Conservation (phyloP, 2,329 filamentous ascomycete species). For the Claviceps paspali region DNA sequence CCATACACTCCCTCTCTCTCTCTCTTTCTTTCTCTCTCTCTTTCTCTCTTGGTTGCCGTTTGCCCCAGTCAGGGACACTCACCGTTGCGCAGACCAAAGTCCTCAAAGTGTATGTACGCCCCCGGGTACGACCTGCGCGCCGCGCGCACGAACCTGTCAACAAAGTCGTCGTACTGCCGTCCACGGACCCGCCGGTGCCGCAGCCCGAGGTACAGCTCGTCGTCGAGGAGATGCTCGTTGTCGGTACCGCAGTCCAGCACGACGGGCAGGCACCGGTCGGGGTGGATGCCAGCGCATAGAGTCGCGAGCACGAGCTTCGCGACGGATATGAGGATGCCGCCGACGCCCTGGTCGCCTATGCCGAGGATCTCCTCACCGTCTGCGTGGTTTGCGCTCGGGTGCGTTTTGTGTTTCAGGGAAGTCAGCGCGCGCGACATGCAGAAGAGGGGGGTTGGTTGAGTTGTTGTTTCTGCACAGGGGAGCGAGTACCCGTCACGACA, state of each 20-base stretch:
- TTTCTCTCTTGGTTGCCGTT: too few species aligned
- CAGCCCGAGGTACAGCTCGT: slow-evolving; percentile 68
- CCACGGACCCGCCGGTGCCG: slow-evolving; percentile 51
- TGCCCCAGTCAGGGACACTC: slow-evolving; percentile 7
- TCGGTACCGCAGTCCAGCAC: slow-evolving; percentile 78
- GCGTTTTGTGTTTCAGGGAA: neutral
- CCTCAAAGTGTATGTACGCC: slow-evolving; percentile 81
- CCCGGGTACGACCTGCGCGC: slow-evolving; percentile 57
- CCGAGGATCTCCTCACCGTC: slow-evolving; percentile 62
- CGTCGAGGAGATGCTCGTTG: slow-evolving; percentile 57
- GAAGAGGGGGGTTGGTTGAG: too few species aligned
- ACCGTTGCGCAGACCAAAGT: slow-evolving; percentile 67
- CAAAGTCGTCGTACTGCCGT: slow-evolving; percentile 58
- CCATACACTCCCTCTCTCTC: slow-evolving; percentile 10
- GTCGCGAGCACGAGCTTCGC: slow-evolving; percentile 76
- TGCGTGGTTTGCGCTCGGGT: slow-evolving; percentile 8
- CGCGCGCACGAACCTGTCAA: slow-evolving; percentile 56
- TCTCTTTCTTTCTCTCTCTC: too few species aligned
- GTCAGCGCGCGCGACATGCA: too few species aligned
- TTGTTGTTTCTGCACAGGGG: too few species aligned
- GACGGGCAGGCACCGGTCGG: slow-evolving; percentile 61
- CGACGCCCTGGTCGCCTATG: slow-evolving; percentile 79
- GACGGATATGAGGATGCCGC: slow-evolving; percentile 68
- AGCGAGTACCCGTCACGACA: slow-evolving; percentile 56
- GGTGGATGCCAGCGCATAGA: slow-evolving; percentile 74